Evolutionary conservation across 306 rosid genomes (phyloP), one percentile per base, ranked within the genome.

Genomic region (Citrullus colocynthis): DNA sequence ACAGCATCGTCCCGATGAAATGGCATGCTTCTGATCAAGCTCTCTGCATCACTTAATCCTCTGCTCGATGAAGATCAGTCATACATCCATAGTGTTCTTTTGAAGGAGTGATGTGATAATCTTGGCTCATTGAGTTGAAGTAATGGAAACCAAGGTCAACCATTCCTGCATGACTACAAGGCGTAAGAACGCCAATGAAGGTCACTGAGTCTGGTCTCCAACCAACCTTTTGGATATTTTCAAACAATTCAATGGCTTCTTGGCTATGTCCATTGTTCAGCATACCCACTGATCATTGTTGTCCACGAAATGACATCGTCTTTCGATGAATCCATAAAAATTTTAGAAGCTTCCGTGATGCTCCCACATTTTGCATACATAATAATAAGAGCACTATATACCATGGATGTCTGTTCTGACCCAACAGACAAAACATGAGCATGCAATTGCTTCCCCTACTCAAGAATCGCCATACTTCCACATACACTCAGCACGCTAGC

Each of bases 51-150:
- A 71, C 82, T 84, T 80, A 91, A 86, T 52, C 80, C 71, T 97
- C 96, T 80, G 90, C 93, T 80, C 97, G 92, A 82, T 97, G 85
- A 84, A 93, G 93, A 85, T 93, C 97, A 64, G 88, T 85, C 85
- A 65, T 65, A 14, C 73, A 65, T 36, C 73, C 73, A 4, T 65
- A 37, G 51, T 65, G 51, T 65, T 65, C 93, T 80, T 86, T 91
- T 45, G 91, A 85, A 78, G 93, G 96, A 85, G 52, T 80, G 76
- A 89, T 88, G 58, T 4, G 51, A 70, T 87, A 87, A 60, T 88
- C 66, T 62, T 74, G 61, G 9, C 56, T 85, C 97, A 89, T 87
- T 36, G 83, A 80, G 67, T 65, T 79, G 78, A 87, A 91, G 83
- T 85, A 89, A 80, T 82, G 32, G 83, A 89, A 87, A 52, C 96